Evolutionary conservation across 371 early-diverging fungal genomes (phyloP).

Genomic region (Mucor indicus): DNA sequence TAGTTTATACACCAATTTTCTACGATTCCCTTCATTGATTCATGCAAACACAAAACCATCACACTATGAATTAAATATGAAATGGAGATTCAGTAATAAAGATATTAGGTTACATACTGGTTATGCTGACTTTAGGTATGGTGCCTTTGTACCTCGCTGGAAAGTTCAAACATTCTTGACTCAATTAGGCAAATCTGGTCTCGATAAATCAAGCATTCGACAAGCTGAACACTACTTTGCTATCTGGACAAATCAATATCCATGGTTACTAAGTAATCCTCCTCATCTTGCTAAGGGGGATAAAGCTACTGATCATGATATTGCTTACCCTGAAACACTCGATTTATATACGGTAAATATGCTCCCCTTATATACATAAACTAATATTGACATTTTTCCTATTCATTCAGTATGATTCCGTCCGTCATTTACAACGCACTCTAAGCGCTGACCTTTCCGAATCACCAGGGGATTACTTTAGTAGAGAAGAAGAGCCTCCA

Average conservation of each 20-base stretch:
- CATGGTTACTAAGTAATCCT: conserved; percentile 56
- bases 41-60: conserved; percentile 59
- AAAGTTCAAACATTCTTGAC: conserved; percentile 49
- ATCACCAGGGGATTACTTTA: conserved; percentile 52
- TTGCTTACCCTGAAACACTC: conserved; percentile 8
- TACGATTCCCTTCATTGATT: conserved; percentile 52
- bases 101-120: conserved; percentile 55
- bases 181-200: conserved; percentile 53
- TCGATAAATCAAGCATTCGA: conserved; percentile 48
- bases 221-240: conserved; percentile 61
- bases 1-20: conserved; percentile 59
- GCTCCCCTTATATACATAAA: neutral
- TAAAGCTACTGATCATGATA: conserved; percentile 13
- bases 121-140: conserved; percentile 61
- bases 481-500: conserved; percentile 47
- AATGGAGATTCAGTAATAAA: conserved; percentile 60
- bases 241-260: conserved; percentile 67
- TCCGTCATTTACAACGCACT: conserved; percentile 44
- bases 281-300: conserved; percentile 16
- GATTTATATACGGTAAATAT: conserved; percentile 19
- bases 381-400: neutral
- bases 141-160: conserved; percentile 51
- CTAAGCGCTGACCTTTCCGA: conserved; percentile 40
- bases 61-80: conserved; percentile 52
- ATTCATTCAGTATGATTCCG: conserved; percentile 48